Conservation (phyloP, 345 rosid species). For the Eucalyptus rudis region DNA sequence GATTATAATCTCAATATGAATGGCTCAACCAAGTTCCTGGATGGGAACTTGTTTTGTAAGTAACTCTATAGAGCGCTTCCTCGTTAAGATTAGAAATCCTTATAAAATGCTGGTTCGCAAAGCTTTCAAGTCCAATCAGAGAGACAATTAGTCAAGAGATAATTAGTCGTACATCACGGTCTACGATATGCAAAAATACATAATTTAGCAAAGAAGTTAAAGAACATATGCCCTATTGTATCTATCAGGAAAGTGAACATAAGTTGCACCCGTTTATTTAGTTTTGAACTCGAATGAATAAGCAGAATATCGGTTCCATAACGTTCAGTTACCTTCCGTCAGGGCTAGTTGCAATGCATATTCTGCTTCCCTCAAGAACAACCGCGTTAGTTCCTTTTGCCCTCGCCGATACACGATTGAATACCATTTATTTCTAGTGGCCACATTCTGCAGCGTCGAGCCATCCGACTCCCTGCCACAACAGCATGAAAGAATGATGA, state of each 20-base stretch:
- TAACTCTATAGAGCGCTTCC: not conserved
- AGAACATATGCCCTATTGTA: not conserved
- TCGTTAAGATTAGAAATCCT: not conserved
- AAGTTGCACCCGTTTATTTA: not conserved
- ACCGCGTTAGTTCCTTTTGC: constrained; percentile 58
- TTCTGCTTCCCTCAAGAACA: constrained; percentile 70
- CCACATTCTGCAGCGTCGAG: not conserved
- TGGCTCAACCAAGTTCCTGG: not conserved
- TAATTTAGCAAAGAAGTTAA: not conserved
- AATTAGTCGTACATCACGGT: not conserved
- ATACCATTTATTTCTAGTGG: constrained; percentile 52
- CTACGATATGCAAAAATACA: not conserved
- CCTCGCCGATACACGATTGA: constrained; percentile 64
- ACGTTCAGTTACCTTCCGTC: constrained; percentile 21
- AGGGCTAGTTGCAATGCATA: constrained; percentile 57
- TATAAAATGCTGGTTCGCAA: not conserved
- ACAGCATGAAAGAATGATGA: not conserved
- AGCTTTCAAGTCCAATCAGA: not conserved
- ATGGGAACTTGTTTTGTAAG: not conserved
- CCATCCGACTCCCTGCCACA: not conserved
- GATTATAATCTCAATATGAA: not conserved
- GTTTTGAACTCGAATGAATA: not conserved
- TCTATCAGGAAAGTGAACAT: not conserved
- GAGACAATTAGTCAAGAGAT: not conserved
- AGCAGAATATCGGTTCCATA: not conserved